Conservation (phyloP, 129 eudicot genomes). For the Cynara cardunculus region DNA sequence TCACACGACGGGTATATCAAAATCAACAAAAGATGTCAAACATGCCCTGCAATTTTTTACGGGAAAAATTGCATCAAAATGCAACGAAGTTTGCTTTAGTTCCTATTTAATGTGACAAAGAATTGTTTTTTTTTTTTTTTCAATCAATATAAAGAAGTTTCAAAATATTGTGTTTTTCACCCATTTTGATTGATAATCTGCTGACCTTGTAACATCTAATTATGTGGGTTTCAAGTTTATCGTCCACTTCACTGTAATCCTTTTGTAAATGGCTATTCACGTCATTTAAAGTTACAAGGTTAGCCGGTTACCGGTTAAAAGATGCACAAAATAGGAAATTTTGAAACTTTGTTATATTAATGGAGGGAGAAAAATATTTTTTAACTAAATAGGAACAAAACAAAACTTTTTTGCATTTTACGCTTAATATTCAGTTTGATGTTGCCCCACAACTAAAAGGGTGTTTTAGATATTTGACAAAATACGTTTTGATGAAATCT, state of each 20-base stretch:
- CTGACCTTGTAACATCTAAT: not conserved
- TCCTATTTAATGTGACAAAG: not conserved
- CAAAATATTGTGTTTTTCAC: not conserved
- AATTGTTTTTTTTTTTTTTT: not conserved
- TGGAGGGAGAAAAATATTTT: not conserved
- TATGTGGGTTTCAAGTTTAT: not conserved
- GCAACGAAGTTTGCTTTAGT: not conserved
- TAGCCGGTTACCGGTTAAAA: not conserved
- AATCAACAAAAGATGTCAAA: slow-evolving; percentile 3
- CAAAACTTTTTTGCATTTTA: not conserved
- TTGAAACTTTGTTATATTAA: not conserved
- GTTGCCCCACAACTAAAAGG: slow-evolving; percentile 6
- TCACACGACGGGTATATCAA: slow-evolving; percentile 49
- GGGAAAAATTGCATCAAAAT: not conserved
- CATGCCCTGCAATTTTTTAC: slow-evolving; percentile 12
- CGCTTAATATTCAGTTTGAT: not conserved
- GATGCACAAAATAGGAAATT: not conserved
- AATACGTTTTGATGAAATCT: not conserved
- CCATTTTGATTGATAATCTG: not conserved
- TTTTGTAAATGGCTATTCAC: not conserved
- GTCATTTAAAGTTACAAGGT: not conserved
- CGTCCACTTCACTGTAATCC: not conserved
- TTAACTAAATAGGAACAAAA: not conserved
- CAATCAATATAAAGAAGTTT: not conserved
- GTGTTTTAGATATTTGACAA: slow-evolving; percentile 1